A percentile compares a stretch with the other conserved stretches of the same genome.
These are phyloP conservation scores for Mycotypha africana DNA, from an alignment of 371 early-diverging fungal genomes.

Conservation along the genomic window DNA sequence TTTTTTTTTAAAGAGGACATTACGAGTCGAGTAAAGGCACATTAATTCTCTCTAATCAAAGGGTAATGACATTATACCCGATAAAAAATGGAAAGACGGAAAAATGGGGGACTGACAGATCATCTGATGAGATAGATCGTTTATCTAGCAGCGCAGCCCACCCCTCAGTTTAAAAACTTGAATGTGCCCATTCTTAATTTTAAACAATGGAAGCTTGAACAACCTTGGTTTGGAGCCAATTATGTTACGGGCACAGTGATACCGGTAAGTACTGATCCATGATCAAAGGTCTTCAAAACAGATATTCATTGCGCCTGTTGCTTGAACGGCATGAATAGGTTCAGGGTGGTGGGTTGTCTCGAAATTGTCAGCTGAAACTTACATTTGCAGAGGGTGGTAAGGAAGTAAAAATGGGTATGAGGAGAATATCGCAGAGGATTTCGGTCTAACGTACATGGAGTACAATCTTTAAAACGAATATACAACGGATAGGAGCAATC, in stretches of 20 bases:
- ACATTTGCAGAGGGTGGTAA: slow-evolving; percentile 50
- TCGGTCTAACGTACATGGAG: too few species aligned
- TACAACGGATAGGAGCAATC: slow-evolving; percentile 50
- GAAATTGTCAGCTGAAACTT: slow-evolving; percentile 26
- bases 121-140: slow-evolving; percentile 22
- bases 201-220: slow-evolving; percentile 39
- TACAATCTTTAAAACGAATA: too few species aligned
- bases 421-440: too few species aligned
- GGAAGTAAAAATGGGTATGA: not conserved
- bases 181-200: slow-evolving; percentile 42
- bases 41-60: slow-evolving; percentile 40
- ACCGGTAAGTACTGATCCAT: slow-evolving; percentile 44
- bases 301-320: too few species aligned
- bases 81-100: not conserved
- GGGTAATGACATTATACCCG: slow-evolving; percentile 19
- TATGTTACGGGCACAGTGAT: slow-evolving; percentile 34
- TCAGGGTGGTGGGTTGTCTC: slow-evolving; percentile 40
- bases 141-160: slow-evolving; percentile 24
- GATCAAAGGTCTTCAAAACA: too few species aligned
- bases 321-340: slow-evolving; percentile 37
- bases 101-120: not conserved
- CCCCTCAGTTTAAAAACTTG: slow-evolving; percentile 29
- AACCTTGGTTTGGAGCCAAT: slow-evolving; percentile 60
- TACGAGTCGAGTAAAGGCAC: slow-evolving; percentile 32
- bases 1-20: slow-evolving; percentile 9